phyloP scores from a whole-genome alignment of 75 land plant species.

The Cunninghamia lanceolata region DNA sequence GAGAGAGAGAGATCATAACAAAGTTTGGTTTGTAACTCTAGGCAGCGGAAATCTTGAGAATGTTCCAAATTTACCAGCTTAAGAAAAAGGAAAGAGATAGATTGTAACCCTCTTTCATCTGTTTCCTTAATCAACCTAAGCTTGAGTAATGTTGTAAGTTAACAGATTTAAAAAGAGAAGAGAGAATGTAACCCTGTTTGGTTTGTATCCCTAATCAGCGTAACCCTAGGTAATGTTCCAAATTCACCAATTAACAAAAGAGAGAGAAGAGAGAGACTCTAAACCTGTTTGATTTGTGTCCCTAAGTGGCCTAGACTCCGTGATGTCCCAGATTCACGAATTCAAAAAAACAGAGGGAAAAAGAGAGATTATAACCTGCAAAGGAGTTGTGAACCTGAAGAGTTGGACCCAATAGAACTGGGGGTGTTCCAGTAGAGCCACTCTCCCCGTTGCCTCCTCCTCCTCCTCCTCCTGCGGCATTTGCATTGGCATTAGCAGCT shows the following conservation, averaged over 20 bases:
- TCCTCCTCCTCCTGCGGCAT: constrained; percentile 26
- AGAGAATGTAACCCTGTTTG: too few species aligned
- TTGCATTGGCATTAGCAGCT: constrained; percentile 24
- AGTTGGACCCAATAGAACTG: constrained; percentile 71
- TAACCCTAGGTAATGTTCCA: background rate
- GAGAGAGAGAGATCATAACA: too few species aligned
- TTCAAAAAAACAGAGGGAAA: background rate
- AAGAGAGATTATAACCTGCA: constrained; percentile 45
- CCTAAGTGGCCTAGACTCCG: background rate
- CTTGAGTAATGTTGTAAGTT: too few species aligned
- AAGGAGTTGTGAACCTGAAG: constrained; percentile 73
- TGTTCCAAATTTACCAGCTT: too few species aligned
- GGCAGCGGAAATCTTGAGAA: too few species aligned
- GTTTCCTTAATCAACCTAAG: too few species aligned
- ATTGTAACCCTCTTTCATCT: too few species aligned
- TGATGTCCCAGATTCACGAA: background rate
- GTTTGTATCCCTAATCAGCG: background rate
- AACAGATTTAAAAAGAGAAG: too few species aligned
- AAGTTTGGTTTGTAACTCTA: too few species aligned
- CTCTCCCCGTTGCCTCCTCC: constrained; percentile 11
- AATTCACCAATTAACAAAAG: background rate
- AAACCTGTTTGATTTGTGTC: background rate
- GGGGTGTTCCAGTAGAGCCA: constrained; percentile 32
- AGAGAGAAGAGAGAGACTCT: background rate
- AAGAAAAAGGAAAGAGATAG: too few species aligned